phyloP scores from a whole-genome alignment of 305 asterid genomes.

The Ajuga reptans region DNA sequence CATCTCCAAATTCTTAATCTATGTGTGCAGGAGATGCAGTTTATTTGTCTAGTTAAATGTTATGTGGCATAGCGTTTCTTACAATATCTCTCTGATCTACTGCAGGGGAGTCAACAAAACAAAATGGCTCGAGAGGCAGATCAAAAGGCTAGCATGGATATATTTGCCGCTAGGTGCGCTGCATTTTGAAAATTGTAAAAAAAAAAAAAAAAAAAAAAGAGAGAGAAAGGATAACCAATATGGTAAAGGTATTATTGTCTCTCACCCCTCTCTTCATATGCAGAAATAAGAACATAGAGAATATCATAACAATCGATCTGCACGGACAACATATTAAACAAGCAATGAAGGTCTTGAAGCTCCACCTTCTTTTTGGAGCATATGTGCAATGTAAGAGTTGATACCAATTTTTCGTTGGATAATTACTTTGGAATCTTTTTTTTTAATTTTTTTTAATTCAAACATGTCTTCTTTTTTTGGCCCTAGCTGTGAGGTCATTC shows the following conservation, averaged over 20 bases:
- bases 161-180: slow-evolving; percentile 66
- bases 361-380: slow-evolving; percentile 90
- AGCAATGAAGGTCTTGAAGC: slow-evolving; percentile 84
- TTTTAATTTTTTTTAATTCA: slow-evolving; percentile 4
- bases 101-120: slow-evolving; percentile 67
- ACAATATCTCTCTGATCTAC: slow-evolving; percentile 15
- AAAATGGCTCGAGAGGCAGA: slow-evolving; percentile 79
- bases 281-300: slow-evolving; percentile 61
- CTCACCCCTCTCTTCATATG: slow-evolving; percentile 31
- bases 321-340: slow-evolving; percentile 93
- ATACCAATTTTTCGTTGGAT: slow-evolving; percentile 4
- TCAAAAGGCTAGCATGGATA: slow-evolving; percentile 77
- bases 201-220: too few species aligned
- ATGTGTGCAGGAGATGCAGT: neutral
- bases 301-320: slow-evolving; percentile 72
- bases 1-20: too few species aligned
- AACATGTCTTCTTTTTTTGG: neutral
- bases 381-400: slow-evolving; percentile 72
- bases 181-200: slow-evolving; percentile 13
- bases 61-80: neutral
- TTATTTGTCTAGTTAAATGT: neutral
- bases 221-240: neutral
- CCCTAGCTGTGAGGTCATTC: slow-evolving; percentile 67
- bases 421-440: neutral
- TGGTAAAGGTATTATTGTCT: slow-evolving; percentile 10